Percentiles rank a stretch among this genome's conserved stretches.
Conservation (phyloP, 2,329 filamentous ascomycete species). For the Trichoderma arundinaceum region DNA sequence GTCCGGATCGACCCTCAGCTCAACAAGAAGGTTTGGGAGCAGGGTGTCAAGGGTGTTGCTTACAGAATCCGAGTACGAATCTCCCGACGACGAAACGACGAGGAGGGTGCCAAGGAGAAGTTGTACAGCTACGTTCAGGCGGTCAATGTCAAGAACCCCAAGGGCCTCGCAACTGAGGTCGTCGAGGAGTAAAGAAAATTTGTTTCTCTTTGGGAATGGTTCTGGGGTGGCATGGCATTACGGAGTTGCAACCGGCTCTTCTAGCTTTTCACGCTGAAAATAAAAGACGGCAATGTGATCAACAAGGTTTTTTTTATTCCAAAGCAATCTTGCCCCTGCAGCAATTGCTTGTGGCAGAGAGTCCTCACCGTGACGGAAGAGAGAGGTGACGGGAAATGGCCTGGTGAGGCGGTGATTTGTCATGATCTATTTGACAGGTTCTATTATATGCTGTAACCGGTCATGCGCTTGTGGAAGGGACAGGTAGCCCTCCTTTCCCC, state of each 20-base stretch:
- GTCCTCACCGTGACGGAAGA: constrained; percentile 1
- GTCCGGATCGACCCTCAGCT: constrained; percentile 98
- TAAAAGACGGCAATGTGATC: constrained; percentile 46
- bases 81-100: constrained; percentile 99
- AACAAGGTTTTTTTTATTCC: constrained; percentile 35
- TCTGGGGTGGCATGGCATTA: constrained; percentile 53
- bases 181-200: constrained; percentile 71
- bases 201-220: constrained; percentile 49
- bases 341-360: neutral
- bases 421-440: constrained; percentile 31
- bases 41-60: constrained; percentile 97
- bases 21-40: constrained; percentile 99
- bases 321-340: constrained; percentile 21
- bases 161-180: constrained; percentile 92
- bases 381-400: constrained; percentile 16
- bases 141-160: constrained; percentile 98
- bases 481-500: constrained; percentile 22
- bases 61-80: constrained; percentile 98
- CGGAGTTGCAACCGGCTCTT: constrained; percentile 54
- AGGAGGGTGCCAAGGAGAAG: constrained; percentile 99
- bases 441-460: constrained; percentile 28
- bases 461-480: constrained; percentile 27
- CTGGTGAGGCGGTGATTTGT: constrained; percentile 32
- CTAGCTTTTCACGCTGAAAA: constrained; percentile 51
- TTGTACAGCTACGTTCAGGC: constrained; percentile 99